Conservation (phyloP, 352 stramenopile genomes). For the Globisporangium heterothallicum region DNA sequence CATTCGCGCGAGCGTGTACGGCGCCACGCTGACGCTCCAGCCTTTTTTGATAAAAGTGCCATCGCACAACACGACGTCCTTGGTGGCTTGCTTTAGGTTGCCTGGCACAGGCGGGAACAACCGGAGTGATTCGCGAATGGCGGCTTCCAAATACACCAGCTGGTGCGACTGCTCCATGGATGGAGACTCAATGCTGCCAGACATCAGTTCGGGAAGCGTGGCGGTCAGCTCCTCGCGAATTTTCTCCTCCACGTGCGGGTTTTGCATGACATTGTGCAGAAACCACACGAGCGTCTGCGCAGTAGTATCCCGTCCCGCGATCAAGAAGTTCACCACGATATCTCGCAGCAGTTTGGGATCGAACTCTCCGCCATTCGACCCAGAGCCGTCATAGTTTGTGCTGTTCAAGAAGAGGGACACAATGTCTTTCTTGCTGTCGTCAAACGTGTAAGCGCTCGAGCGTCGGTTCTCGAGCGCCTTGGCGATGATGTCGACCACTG, state of each 20-base stretch:
- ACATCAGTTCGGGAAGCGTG: conserved; percentile 9
- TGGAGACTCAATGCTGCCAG: not conserved
- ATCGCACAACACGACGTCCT: conserved; percentile 31
- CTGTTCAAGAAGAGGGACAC: conserved; percentile 21
- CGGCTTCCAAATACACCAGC: conserved; percentile 16
- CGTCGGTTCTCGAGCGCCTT: conserved; percentile 23
- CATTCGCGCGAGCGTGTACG: conserved; percentile 51
- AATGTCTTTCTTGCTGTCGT: conserved; percentile 13
- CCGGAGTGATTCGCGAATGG: conserved; percentile 28
- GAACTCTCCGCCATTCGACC: conserved; percentile 1
- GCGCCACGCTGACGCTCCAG: conserved; percentile 19
- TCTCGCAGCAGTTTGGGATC: conserved; percentile 38
- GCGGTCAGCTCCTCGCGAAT: conserved; percentile 16
- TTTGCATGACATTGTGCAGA: conserved; percentile 29
- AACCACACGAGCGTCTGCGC: conserved; percentile 53
- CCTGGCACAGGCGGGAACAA: conserved; percentile 27
- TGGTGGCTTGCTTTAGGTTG: conserved; percentile 20
- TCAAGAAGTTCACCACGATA: conserved; percentile 65
- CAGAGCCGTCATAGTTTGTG: conserved; percentile 11
- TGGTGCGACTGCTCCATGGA: conserved; percentile 10
- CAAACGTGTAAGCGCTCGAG: not conserved
- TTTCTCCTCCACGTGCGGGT: conserved; percentile 24
- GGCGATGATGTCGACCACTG: conserved; percentile 29
- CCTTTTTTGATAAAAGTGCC: conserved; percentile 22
- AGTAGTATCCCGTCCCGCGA: conserved; percentile 68